Evolutionary conservation across 2,329 filamentous ascomycete species (phyloP), one percentile per base, ranked within the genome.

Genomic region (Exophiala bonariae): DNA sequence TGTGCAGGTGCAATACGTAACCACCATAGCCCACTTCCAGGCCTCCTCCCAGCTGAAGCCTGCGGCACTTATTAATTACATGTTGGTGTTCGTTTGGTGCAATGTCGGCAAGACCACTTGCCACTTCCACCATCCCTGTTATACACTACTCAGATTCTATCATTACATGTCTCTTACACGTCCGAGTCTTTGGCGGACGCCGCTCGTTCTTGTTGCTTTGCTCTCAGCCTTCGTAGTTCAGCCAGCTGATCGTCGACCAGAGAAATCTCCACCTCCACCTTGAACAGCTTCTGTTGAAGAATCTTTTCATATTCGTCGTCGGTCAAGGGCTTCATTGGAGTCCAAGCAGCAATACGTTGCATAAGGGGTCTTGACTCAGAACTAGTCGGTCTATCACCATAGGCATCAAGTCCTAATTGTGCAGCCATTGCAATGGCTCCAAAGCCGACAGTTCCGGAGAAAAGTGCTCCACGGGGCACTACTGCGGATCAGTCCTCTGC

Each of bases 171-270:
- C 23, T 26, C 23, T 26, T 26, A 26, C 11, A 26, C 23, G 23
- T 6, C 23, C 11, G 23, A 6, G 11, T 26, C 11, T 26, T 6
- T 26, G 23, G 23, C 6, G 11, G 23, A 26, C 6, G 23, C 23
- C 6, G 11, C 6, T 11, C 23, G 23, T 11, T 26, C 23, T n/a
- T 45, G 28, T 35, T 51, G 34, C 13, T 19, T 43, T 16, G 31
- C 33, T 44, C 32, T 50, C 40, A n/a, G 46, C 36, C 26, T 4
- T 23, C 38, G 40, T 4, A 57, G 41, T 7, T 68, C 73, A 38
- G 75, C 77, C 56, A 93, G 87, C 60, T 81, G 82, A 44, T 92
- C 88, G 59, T 93, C 87, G 28, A 92, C 74, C 4, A 93, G 66
- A 0, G 87, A 83, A 65, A 93, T 89, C 52, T 92, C 86, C 1